Base-by-base conservation (phyloP, 768 basidiomycete species). In the Crassisporium funariophilum region DNA sequence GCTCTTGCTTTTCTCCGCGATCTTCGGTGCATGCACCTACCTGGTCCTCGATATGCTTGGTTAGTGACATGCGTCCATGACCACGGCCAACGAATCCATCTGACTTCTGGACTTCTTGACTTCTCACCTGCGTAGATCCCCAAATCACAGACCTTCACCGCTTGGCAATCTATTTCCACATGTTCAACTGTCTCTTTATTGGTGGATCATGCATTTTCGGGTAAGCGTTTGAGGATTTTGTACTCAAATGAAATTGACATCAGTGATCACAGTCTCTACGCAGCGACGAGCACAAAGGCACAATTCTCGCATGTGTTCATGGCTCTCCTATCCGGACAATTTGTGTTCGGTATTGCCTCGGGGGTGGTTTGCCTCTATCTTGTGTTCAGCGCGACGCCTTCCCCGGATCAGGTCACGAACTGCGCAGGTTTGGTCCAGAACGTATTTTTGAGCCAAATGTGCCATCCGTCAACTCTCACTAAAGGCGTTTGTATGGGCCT, bases 361-460 rank as follows among this genome's bases (percentile, higher is more conserved):
- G 64, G 66, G 10, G 57, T 55, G n/a, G 42, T 62, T 11, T 61
- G 54, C 53, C 55, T 68, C n/a, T 56, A 56, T 17, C 40, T 61
- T 25, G 56, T 66, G 9, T 68, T 68, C 50, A 52, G 56, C 38
- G 35, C n/a, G 19, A 53, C 47, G 2, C 35, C 43, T 22, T 44
- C 33, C 19, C 33, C 22, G 17, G 43, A 34, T n/a, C n/a, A n/a
- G n/a, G n/a, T n/a, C n/a, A n/a, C n/a, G n/a, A n/a, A n/a, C n/a
- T n/a, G n/a, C n/a, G n/a, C n/a, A n/a, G n/a, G n/a, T n/a, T n/a
- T n/a, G n/a, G n/a, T n/a, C n/a, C n/a, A n/a, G n/a, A n/a, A n/a
- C n/a, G n/a, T n/a, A n/a, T n/a, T n/a, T n/a, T n/a, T n/a, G n/a
- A n/a, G n/a, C n/a, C n/a, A n/a, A n/a, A n/a, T n/a, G n/a, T n/a